Base-by-base conservation (phyloP, 768 basidiomycete species). In the Rossbeevera mucosa region DNA sequence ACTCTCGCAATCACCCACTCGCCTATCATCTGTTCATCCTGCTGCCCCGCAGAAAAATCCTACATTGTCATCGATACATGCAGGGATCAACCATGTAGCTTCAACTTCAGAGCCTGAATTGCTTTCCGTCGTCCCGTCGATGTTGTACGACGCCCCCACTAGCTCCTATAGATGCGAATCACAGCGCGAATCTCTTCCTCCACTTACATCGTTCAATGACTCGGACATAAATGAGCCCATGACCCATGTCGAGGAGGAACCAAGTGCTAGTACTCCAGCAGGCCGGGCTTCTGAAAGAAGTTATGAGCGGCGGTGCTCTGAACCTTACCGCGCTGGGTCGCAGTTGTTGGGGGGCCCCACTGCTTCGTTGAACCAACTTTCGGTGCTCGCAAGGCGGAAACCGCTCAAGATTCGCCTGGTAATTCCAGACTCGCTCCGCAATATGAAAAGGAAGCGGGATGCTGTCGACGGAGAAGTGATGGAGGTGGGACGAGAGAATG, bases 321-420 rank as follows among this genome's bases (percentile, higher is more conserved):
- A 54, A 9, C 44, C 26, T 9, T 1, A 16, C 21, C 50, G 8
- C n/a, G 5, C 14, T 22, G 41, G 22, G 2, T 49, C 44, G 29
- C 43, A n/a, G 13, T 12, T 40, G 12, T 12, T 36, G 12, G 65
- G 66, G 14, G 66, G 66, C 0, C 62, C 61, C 5, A 29, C 30
- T 12, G 64, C 65, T 6, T 56, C 61, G 18, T 2, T 64, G 44
- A 38, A 47, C 1, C 55, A 68, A 28, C 36, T 68, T 5, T 28
- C 24, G 16, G 0, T 31, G 18, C 49, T 66, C 1, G 61, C 66
- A 11, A 53, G 57, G 29, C 49, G 57, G n/a, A 33, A 33, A 1
- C 52, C 56, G n/a, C 26, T 52, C 4, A 58, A 41, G 50, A 58
- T 59, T n/a, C 24, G 11, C 5, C 4, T 56, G 6, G 58, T 28